Evolutionary conservation across 345 rosid species (phyloP).

Genomic region (Firmiana major): DNA sequence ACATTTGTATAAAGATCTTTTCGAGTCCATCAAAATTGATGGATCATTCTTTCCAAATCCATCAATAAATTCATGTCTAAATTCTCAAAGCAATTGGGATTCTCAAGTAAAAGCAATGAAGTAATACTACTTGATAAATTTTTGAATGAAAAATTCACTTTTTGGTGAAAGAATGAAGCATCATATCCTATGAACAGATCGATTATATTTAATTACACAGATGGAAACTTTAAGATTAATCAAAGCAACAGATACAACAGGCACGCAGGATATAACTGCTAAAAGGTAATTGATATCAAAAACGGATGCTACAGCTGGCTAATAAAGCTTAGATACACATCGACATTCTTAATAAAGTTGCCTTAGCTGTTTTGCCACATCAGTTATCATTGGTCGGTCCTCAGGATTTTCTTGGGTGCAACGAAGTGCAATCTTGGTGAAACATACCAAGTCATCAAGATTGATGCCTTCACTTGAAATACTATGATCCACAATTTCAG

Average conservation of each 20-base stretch:
- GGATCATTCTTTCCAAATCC: too few relatives aligned
- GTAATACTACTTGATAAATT: too few relatives aligned
- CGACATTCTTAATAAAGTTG: not conserved
- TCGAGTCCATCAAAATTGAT: too few relatives aligned
- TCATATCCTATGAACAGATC: too few relatives aligned
- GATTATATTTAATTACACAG: not conserved
- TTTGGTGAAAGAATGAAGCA: too few relatives aligned
- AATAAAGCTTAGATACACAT: not conserved
- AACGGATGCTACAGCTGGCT: not conserved
- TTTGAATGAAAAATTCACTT: too few relatives aligned
- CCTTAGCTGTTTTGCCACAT: slow-evolving; percentile 7
- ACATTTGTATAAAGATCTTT: too few relatives aligned
- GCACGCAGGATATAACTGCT: not conserved
- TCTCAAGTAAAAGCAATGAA: too few relatives aligned
- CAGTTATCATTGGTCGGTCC: not conserved
- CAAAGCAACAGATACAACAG: not conserved
- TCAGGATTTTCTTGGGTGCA: slow-evolving; percentile 2
- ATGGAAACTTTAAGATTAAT: not conserved
- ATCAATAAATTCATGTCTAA: too few relatives aligned
- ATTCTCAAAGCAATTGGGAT: too few relatives aligned
- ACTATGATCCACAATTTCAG: not conserved
- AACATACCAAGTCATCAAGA: not conserved
- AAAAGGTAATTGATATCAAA: too few relatives aligned
- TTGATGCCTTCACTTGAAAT: slow-evolving; percentile 4
- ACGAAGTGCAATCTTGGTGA: not conserved